Evolutionary conservation across 495 filamentous ascomycete species (phyloP).

Genomic region (Staphylotrichum tortipilum): DNA sequence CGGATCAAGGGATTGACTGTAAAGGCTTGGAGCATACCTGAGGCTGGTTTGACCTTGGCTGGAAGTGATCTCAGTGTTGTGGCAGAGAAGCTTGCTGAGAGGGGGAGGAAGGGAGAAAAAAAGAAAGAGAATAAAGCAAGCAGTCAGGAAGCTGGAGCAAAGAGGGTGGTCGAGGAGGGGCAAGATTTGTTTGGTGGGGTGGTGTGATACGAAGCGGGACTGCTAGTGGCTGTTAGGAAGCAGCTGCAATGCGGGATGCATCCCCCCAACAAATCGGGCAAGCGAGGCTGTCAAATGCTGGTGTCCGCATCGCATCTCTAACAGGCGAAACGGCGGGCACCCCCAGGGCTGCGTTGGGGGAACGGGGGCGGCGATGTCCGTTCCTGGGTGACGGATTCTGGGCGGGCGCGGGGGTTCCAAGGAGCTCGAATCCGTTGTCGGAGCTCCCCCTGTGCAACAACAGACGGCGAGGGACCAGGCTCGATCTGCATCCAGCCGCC

Average conservation of each 20-base stretch:
- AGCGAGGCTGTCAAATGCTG: neutral
- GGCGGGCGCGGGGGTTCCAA: constrained; percentile 5
- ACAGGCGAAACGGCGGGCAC: neutral
- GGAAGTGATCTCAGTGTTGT: constrained; percentile 4
- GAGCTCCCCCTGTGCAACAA: constrained; percentile 8
- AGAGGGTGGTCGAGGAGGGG: constrained; percentile 24
- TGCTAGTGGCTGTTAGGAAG: constrained; percentile 18
- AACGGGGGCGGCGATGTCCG: neutral
- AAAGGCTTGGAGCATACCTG: too few relatives aligned
- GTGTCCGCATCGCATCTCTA: constrained; percentile 7
- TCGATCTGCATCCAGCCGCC: neutral
- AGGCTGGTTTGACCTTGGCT: constrained; percentile 7
- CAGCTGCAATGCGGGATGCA: neutral
- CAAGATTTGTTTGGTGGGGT: constrained; percentile 21
- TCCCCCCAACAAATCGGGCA: constrained; percentile 1
- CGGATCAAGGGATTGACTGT: neutral
- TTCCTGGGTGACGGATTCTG: neutral
- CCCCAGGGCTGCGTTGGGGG: neutral
- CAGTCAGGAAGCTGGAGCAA: constrained; percentile 10
- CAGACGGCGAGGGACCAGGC: neutral
- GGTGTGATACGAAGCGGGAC: constrained; percentile 19
- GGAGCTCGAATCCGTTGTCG: constrained; percentile 11
- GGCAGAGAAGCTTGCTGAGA: neutral
- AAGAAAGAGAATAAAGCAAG: constrained; percentile 3
- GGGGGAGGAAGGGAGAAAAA: too few relatives aligned